Base-by-base conservation (phyloP, 306 rosid species). In the Oemleria cerasiformis region DNA sequence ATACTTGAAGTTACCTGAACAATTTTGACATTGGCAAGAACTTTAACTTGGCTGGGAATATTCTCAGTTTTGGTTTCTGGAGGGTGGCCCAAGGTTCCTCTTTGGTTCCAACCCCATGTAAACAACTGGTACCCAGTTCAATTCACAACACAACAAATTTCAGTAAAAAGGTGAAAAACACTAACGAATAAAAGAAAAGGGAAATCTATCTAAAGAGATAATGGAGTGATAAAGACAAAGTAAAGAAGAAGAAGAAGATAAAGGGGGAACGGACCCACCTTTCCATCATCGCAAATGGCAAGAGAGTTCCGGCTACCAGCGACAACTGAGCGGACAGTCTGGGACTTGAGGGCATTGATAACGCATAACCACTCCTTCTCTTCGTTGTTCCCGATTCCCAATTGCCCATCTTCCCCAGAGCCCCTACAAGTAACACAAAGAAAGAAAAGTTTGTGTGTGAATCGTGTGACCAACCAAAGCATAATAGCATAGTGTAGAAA, bases 21-120 rank as follows among this genome's bases (percentile, higher is more conserved):
- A 77, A 95, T 89, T 57, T 89, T 83, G 60, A 73, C 93, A 85
- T 59, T 83, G 40, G 86, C 78, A 72, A 92, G 99, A 54, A 85
- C 92, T 72, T 92, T 92, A 61, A 92, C 97, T 77, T 95, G 97
- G 88, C 97, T 88, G 1, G 99, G 99, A 78, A 86, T 72, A 68
- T 89, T 92, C 81, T 92, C 97, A 23, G 96, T 88, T 73, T 89
- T 91, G 77, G 88, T 86, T 62, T 87, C 97, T 6, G 96, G 84
- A 2, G 92, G 89, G 78, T 92, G 97, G 15, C 99, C 99, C 60
- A 95, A 86, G 5, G 99, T 95, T 54, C 96, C 97, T 77, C 99
- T 92, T 78, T 95, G 99, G 74, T 95, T 95, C 99, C 99, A 95
- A 6, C 99, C 99, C 99, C 99, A 92, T 40, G 99, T 95, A 83